A percentile compares a stretch with the other conserved stretches of the same genome.
These are phyloP conservation scores for Lecanicillium sp. DNA, from an alignment of 2,329 filamentous ascomycete species.

Conservation along the genomic window DNA sequence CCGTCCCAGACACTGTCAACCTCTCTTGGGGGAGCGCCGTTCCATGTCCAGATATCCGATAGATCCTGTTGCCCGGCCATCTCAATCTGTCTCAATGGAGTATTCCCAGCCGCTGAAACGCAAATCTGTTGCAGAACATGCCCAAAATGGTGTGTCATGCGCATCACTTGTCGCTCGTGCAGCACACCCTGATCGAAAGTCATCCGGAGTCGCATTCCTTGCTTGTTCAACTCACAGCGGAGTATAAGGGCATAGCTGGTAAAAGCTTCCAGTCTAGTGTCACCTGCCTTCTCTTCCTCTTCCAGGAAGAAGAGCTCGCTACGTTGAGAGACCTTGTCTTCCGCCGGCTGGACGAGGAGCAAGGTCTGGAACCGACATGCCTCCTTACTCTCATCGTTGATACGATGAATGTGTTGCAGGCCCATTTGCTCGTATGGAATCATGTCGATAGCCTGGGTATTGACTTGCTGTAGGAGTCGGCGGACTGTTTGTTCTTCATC, in stretches of 20 bases:
- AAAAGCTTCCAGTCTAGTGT: conserved; percentile 9
- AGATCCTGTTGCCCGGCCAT: conserved; percentile 1
- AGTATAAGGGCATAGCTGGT: conserved; percentile 11
- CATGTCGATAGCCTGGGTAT: conserved; percentile 17
- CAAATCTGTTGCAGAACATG: conserved; percentile 10
- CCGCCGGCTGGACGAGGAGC: conserved; percentile 11
- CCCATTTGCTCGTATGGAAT: conserved; percentile 20
- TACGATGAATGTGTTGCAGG: conserved; percentile 19
- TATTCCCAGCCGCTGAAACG: conserved; percentile 3
- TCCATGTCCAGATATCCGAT: conserved; percentile 8
- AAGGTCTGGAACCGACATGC: conserved; percentile 13
- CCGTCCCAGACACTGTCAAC: background rate
- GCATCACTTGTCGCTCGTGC: conserved; percentile 3
- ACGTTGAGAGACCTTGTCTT: background rate
- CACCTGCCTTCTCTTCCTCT: conserved; percentile 1
- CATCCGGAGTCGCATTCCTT: conserved; percentile 8
- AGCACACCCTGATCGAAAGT: conserved; percentile 11
- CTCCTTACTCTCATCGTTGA: conserved; percentile 4
- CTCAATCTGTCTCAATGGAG: background rate
- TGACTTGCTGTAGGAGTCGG: conserved; percentile 10
- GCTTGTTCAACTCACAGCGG: conserved; percentile 9
- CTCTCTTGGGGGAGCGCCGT: background rate
- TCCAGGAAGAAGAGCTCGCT: conserved; percentile 3
- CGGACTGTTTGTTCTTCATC: conserved; percentile 5
- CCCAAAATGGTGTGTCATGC: conserved; percentile 7